Conservation (phyloP, 2,329 filamentous ascomycete species). For the Sporothrix brasiliensis region DNA sequence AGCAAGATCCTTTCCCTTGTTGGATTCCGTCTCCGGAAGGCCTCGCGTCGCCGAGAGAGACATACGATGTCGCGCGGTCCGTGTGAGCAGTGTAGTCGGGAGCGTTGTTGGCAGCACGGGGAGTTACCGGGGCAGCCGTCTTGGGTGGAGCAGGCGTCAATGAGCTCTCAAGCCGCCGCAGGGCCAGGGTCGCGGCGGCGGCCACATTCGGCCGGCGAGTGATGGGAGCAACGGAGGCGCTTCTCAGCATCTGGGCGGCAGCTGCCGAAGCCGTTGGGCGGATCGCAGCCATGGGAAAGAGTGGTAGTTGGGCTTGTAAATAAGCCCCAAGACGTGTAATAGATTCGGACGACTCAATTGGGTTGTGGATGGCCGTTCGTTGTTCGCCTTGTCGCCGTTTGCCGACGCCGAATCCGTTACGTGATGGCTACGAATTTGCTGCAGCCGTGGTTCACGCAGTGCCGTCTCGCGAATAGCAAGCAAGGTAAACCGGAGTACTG, state of each 20-base stretch:
- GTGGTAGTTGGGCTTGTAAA: not conserved
- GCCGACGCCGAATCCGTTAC: conserved; percentile 16
- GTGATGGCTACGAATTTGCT: conserved; percentile 23
- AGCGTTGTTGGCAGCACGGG: conserved; percentile 58
- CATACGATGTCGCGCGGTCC: conserved; percentile 91
- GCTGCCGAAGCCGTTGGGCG: conserved; percentile 58
- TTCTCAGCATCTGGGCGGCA: conserved; percentile 57
- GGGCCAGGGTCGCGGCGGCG: conserved; percentile 46
- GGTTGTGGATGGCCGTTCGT: not conserved
- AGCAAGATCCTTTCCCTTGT: no score
- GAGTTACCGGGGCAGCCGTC: conserved; percentile 42
- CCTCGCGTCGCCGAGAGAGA: conserved; percentile 19
- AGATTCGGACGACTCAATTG: not conserved
- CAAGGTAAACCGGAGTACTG: conserved; percentile 32
- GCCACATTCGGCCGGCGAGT: conserved; percentile 39
- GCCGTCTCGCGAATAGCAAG: conserved; percentile 34
- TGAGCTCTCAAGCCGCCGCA: conserved; percentile 60
- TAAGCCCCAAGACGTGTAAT: not conserved
- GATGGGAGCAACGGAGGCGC: conserved; percentile 40
- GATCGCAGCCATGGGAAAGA: conserved; percentile 63
- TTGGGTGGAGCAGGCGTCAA: conserved; percentile 49
- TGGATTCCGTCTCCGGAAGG: not conserved
- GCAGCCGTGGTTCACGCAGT: conserved; percentile 19
- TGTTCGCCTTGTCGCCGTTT: not conserved
- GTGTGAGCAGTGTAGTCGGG: conserved; percentile 79